Evolutionary conservation across 352 stramenopile genomes (phyloP), one percentile per base, ranked within the genome.

Genomic region (Discostella stelligera): DNA sequence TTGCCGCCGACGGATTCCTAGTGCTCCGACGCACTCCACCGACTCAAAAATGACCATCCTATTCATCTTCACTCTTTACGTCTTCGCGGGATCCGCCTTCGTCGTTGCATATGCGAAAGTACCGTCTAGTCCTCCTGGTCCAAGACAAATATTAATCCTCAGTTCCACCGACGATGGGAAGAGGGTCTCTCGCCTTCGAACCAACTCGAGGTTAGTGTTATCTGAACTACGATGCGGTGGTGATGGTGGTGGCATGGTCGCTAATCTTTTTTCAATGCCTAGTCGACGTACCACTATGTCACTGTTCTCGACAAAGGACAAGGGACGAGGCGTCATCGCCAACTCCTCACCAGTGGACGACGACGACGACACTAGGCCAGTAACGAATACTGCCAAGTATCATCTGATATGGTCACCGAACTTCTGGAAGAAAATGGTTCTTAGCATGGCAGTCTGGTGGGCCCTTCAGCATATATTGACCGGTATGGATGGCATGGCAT

Each of bases 331-430:
- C 37, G 25, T 21, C 5, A 55, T 11, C 10, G 20, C 53, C 48
- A 11, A 18, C 44, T 44, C 18, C 52, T 23, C 46, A 2, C 14
- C 23, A n/a, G 16, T n/a, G 0, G 18, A 30, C 16, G 32, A 18
- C 13, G 32, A n/a, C 14, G 52, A 23, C 14, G 46, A n/a, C n/a
- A n/a, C n/a, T n/a, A n/a, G n/a, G n/a, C n/a, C n/a, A 61, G 13
- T 25, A 16, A 52, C n/a, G 14, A 44, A 59, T 61, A 44, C 16
- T 16, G 67, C 52, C 13, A 75, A 62, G 16, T 90, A 90, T 56
- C 71, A 86, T 56, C 62, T 90, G 61, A 61, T 90, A 55, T 90
- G 84, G 84, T 88, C 84, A 13, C 74, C 70, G 21, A 68, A 73
- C 59, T 78, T 84, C 58, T 81, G 60, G 72, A 81, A 80, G 46